These are phyloP conservation scores for Noccaea bulbosa DNA, from an alignment of 345 rosid genomes.

Conservation along the genomic window DNA sequence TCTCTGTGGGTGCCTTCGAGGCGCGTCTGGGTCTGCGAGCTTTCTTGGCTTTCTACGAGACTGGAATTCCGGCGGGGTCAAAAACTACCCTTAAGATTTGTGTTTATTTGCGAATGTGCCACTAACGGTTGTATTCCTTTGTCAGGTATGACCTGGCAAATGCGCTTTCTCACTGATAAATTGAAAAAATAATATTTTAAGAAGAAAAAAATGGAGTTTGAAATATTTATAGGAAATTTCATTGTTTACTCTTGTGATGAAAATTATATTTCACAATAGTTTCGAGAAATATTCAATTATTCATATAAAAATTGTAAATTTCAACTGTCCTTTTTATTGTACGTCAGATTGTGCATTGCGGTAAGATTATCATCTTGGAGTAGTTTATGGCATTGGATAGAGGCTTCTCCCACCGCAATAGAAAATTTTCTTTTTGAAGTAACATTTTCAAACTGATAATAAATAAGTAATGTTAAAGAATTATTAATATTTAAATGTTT, in stretches of 20 bases:
- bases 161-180: constrained; percentile 17
- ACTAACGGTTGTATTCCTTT: constrained; percentile 58
- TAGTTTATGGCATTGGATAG: no score
- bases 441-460: constrained; percentile 13
- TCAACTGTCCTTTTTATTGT: not conserved
- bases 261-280: no score
- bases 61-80: constrained; percentile 60
- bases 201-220: not conserved
- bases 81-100: constrained; percentile 13
- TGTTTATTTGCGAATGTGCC: constrained; percentile 44
- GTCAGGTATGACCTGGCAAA: constrained; percentile 33
- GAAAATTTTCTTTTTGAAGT: not conserved
- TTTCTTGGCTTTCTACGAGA: constrained; percentile 42
- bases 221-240: not conserved
- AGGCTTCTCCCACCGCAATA: not conserved
- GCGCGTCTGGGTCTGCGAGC: constrained; percentile 53
- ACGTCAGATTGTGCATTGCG: not conserved
- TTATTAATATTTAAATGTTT: not conserved
- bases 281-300: no score
- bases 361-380: no score
- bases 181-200: not conserved
- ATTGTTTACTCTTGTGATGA: no score
- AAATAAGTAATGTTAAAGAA: not conserved
- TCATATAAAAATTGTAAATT: not conserved
- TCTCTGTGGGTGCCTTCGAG: constrained; percentile 32